Base-by-base conservation (phyloP, 2,329 filamentous ascomycete genomes). In the Trichophaea hybrida region DNA sequence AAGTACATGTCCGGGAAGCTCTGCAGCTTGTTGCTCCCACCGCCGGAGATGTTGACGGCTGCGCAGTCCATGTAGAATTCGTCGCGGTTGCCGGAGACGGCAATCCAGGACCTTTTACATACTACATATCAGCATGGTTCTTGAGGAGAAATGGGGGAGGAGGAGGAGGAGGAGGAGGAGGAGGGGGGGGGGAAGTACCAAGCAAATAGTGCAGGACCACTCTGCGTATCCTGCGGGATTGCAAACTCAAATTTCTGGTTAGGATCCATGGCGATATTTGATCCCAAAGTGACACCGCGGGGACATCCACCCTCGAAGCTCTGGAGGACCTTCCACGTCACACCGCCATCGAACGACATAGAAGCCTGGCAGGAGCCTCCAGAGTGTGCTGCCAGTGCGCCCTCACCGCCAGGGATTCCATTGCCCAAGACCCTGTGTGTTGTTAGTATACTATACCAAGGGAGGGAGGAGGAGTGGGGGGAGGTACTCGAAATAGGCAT, bases 21-120 rank as follows among this genome's bases (percentile, higher is more conserved):
- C 38, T 79, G 70, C 60, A 83, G 78, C 63, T 79, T 79, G 56
- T 73, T 72, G 53, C 78, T 77, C 0, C 73, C 74, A 51, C 71
- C 70, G 24, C 72, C 71, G 56, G 70, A 72, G 32, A 96, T 76
- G 0, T 76, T 78, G 46, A 94, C 72, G 0, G 86, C 80, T 0
- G 85, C 88, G 68, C 91, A 97, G 78, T 95, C 94, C 89, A 94
- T 94, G 78, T 96, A 96, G 78, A 94, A 88, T 70, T 97, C 91
- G 12, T 64, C 53, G 0, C 90, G 84, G 74, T 95, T 94, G 1
- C 91, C 93, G 5, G 85, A 73, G 64, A 82, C 75, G 74, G 88
- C 88, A 74, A 85, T 83, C 83, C 83, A 86, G 31, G 80, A 82
- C 61, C 61, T 63, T 63, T 38, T 6, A 33, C 4, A 38, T 57